A percentile compares a stretch with the other conserved stretches of the same genome.
phyloP scores from a whole-genome alignment of 2,329 filamentous ascomycete genomes.

The Penicillium sp. region DNA sequence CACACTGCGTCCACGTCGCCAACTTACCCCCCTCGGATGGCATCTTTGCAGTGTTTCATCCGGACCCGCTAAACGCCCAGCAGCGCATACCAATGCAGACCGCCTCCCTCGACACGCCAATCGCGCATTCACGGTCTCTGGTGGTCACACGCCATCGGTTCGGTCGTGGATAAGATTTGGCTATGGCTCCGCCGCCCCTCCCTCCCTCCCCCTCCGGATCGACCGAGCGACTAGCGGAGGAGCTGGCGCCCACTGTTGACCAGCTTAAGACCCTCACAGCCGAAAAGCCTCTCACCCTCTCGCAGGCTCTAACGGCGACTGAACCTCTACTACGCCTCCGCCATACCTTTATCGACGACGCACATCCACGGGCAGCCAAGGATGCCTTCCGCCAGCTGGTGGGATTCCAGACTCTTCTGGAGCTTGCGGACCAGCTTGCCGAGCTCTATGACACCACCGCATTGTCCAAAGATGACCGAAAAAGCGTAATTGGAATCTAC shows the following conservation, averaged over 20 bases:
- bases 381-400: slow-evolving; percentile 81
- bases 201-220: slow-evolving; percentile 37
- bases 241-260: slow-evolving; percentile 45
- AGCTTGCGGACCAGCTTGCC: slow-evolving; percentile 70
- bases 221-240: slow-evolving; percentile 41
- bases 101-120: slow-evolving; percentile 34
- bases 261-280: slow-evolving; percentile 40
- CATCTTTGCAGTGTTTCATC: slow-evolving; percentile 14
- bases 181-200: slow-evolving; percentile 34
- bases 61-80: slow-evolving; percentile 23
- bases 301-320: slow-evolving; percentile 50
- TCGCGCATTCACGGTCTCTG: slow-evolving; percentile 40
- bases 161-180: slow-evolving; percentile 42
- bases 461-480: slow-evolving; percentile 65
- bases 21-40: slow-evolving; percentile 11
- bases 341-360: slow-evolving; percentile 63
- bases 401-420: slow-evolving; percentile 76
- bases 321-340: slow-evolving; percentile 67
- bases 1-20: not conserved
- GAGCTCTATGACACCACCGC: slow-evolving; percentile 71
- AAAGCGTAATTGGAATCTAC: slow-evolving; percentile 69
- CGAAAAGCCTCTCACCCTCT: slow-evolving; percentile 34
- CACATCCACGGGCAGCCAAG: slow-evolving; percentile 59
- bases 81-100: slow-evolving; percentile 41
- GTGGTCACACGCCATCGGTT: slow-evolving; percentile 38